Conservation (phyloP, 768 basidiomycete genomes). For the Boletus vermiculosoides region DNA sequence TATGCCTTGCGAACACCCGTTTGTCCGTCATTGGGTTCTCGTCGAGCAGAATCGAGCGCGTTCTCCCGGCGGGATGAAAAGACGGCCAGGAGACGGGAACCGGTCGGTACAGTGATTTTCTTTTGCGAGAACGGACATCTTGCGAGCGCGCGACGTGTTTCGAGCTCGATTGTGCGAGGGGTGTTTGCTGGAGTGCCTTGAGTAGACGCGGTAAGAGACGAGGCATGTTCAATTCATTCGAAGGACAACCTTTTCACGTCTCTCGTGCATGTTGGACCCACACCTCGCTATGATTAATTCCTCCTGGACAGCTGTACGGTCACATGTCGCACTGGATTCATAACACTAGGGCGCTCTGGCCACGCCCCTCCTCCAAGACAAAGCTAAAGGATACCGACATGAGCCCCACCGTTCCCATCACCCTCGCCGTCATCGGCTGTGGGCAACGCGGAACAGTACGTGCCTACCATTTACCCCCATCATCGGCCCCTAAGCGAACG, state of each 20-base stretch:
- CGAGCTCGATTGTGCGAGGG: constrained; percentile 5
- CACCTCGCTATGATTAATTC: background rate
- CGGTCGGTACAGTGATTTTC: constrained; percentile 38
- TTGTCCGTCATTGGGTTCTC: constrained; percentile 57
- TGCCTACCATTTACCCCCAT: background rate
- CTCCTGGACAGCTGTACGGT: constrained; percentile 1
- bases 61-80: constrained; percentile 42
- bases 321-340: constrained; percentile 24
- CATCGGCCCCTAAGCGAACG: background rate
- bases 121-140: constrained; percentile 12
- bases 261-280: too few species aligned
- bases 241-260: too few species aligned
- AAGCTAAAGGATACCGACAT: constrained; percentile 22
- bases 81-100: constrained; percentile 39
- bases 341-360: constrained; percentile 38
- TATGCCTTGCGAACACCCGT: constrained; percentile 51
- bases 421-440: constrained; percentile 77
- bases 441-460: constrained; percentile 78
- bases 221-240: constrained; percentile 46
- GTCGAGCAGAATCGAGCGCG: constrained; percentile 62
- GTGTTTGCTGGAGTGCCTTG: constrained; percentile 36
- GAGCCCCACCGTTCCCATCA: constrained; percentile 45
- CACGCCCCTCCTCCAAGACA: constrained; percentile 25
- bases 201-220: constrained; percentile 70
- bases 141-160: constrained; percentile 13